Conservation (phyloP, 176 grass and related monocot genomes). For the sorghum (Sorghum bicolor) region DNA sequence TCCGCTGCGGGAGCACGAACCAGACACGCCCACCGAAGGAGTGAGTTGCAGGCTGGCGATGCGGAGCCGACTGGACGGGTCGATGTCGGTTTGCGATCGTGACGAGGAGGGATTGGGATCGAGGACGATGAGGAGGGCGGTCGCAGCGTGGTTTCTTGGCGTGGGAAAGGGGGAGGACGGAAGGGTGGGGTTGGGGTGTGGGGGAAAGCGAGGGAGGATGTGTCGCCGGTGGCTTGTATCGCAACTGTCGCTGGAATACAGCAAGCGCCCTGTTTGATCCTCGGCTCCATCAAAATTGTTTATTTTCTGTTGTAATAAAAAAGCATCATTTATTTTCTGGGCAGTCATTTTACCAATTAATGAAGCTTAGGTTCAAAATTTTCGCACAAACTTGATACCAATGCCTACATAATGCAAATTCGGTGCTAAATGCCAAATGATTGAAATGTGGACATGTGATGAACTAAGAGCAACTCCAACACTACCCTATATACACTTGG, state of each 20-base stretch:
- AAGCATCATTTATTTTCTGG: neutral
- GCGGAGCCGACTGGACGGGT: neutral
- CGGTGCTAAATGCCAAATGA: neutral
- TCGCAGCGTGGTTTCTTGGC: slow-evolving; percentile 12
- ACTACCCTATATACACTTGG: no score
- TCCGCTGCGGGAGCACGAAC: neutral
- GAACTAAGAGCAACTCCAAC: no score
- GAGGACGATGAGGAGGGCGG: neutral
- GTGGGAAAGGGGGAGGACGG: neutral
- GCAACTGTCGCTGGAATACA: neutral
- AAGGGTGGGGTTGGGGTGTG: neutral
- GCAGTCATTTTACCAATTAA: neutral
- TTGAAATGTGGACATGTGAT: neutral
- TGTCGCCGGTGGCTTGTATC: neutral
- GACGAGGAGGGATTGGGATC: neutral
- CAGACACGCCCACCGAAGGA: neutral
- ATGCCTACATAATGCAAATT: neutral
- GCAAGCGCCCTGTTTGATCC: neutral
- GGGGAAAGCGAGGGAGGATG: slow-evolving; percentile 17
- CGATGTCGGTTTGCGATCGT: neutral
- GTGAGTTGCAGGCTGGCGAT: neutral
- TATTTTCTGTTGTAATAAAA: neutral
- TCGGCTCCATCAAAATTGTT: neutral
- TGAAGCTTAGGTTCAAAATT: neutral
- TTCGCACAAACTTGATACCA: neutral